Evolutionary conservation across 306 rosid genomes (phyloP), one percentile per base, ranked within the genome.

Genomic region (Cucumis hystrix): DNA sequence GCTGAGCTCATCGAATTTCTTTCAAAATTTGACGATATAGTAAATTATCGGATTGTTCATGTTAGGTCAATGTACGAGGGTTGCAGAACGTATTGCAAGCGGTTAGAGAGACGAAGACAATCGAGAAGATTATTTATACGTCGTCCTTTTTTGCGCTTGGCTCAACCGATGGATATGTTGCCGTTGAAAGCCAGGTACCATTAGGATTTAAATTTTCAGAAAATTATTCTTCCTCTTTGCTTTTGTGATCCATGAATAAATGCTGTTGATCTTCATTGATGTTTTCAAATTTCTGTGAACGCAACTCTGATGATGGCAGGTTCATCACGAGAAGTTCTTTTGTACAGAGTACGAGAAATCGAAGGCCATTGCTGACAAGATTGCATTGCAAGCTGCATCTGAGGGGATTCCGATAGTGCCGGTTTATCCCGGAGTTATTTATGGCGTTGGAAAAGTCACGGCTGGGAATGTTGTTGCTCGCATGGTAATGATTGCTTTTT

Each of bases 311-410:
- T 37, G 74, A 52, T 40, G 75, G 18, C 83, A 93, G 96, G 83
- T 90, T 6, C 97, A 95, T 83, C 86, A 71, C 14, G 97, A 92
- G 87, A 85, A 79, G 49, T 84, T 82, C 65, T 95, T 92, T 83
- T 92, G 97, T 86, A 89, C 98, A 5, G 97, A 92, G 73, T 95
- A 95, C 78, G 98, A 95, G 88, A 90, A 83, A 81, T 95, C 99
- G 25, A 95, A 95, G 84, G 87, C 28, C 10, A 79, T 78, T 5
- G 91, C 97, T 0, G 97, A 95, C 82, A 90, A 89, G 80, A 85
- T 95, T 37, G 97, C 97, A 0, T 0, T 89, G 40, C 83, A 84
- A 82, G 99, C 96, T 68, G 96, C 89, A 3, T 83, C 86, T 0
- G 92, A 89, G 68, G 97, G 96, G 6, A 41, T 88, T 70, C 93